Evolutionary conservation across 352 stramenopile species (phyloP).

Genomic region (Thalassiosira hispida): DNA sequence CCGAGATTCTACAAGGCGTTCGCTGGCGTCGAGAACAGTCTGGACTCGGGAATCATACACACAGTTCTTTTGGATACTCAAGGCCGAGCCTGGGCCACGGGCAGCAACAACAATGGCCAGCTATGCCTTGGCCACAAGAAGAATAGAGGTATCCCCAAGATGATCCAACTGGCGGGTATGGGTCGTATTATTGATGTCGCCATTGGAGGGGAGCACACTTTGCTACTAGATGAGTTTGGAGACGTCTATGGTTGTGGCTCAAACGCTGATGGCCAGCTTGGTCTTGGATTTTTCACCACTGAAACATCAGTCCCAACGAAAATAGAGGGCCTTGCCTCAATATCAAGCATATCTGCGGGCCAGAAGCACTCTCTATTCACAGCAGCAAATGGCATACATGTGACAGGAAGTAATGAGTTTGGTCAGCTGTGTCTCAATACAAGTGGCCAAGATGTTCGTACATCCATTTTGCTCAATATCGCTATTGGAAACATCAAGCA

Average conservation of each 20-base stretch:
- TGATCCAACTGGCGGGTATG: too few relatives aligned
- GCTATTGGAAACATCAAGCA: neutral
- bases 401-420: constrained; percentile 48
- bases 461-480: constrained; percentile 17
- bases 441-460: constrained; percentile 14
- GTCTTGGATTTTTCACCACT: constrained; percentile 14
- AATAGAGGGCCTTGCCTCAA: neutral
- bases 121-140: neutral
- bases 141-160: neutral
- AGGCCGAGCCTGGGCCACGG: neutral
- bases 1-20: neutral
- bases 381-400: constrained; percentile 37
- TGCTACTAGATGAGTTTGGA: constrained; percentile 37
- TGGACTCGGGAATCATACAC: constrained; percentile 9
- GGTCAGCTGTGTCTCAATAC: constrained; percentile 43
- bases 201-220: constrained; percentile 29
- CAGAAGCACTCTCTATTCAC: constrained; percentile 46
- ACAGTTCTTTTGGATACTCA: constrained; percentile 9
- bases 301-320: neutral
- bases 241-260: constrained; percentile 34
- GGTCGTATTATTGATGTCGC: constrained; percentile 29
- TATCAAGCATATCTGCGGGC: constrained; percentile 46
- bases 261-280: constrained; percentile 35
- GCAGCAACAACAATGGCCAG: neutral
- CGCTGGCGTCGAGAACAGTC: constrained; percentile 13